A percentile compares a stretch with the other conserved stretches of the same genome.
Evolutionary conservation across 306 rosid genomes (phyloP).

Genomic region (Begonia loranthoides): DNA sequence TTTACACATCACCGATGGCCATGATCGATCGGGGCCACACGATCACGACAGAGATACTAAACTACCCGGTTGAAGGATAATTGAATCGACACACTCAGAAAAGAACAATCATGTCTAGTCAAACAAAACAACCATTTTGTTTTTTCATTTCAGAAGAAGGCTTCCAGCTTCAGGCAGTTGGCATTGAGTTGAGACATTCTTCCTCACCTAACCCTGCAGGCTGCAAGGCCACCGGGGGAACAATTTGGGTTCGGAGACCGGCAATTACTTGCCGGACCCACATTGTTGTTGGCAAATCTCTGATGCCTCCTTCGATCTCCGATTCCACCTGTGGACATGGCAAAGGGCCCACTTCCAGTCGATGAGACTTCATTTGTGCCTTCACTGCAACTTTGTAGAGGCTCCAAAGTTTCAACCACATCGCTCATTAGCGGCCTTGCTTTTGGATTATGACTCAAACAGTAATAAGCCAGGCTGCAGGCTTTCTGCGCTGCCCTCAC

Average conservation of each 20-base stretch:
- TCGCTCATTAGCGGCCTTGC: slow-evolving; percentile 99
- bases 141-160: neutral
- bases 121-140: neutral
- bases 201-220: slow-evolving; percentile 80
- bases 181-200: slow-evolving; percentile 15
- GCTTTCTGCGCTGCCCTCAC: slow-evolving; percentile 98
- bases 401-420: slow-evolving; percentile 94
- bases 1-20: no score
- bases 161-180: neutral
- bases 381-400: slow-evolving; percentile 65
- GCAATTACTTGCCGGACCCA: slow-evolving; percentile 64
- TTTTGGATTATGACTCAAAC: slow-evolving; percentile 96
- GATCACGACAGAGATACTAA: neutral
- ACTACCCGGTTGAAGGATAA: neutral
- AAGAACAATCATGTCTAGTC: neutral
- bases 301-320: slow-evolving; percentile 58
- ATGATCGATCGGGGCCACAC: no score
- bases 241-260: slow-evolving; percentile 87
- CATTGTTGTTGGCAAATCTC: slow-evolving; percentile 51
- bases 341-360: slow-evolving; percentile 37
- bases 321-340: slow-evolving; percentile 32
- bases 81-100: neutral
- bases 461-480: slow-evolving; percentile 97
- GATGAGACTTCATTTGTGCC: slow-evolving; percentile 44
- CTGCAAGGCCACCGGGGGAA: slow-evolving; percentile 66